Base-by-base conservation (phyloP, 176 grass and related monocot species). In the Oryza coarctata region DNA sequence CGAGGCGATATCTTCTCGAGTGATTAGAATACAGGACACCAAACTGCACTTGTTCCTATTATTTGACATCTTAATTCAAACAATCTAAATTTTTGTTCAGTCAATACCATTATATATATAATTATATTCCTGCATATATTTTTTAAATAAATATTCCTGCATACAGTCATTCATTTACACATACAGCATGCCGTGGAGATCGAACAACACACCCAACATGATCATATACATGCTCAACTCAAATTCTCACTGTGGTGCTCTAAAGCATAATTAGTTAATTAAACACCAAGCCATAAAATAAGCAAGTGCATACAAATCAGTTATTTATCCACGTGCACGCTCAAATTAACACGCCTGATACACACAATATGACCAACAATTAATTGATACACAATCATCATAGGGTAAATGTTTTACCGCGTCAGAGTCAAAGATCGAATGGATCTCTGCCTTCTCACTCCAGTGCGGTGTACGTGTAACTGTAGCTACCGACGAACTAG, bases 401-500 rank as follows among this genome's bases (percentile, higher is more conserved):
- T 11, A 25, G 55, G 9, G 6, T 45, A 29, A 52, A 66, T 15
- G 4, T 39, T 75, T 76, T 84, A 76, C 71, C 62, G 4, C 32
- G 44, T 76, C 72, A 76, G 66, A 75, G 71, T 67, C 82, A 67
- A 76, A 35, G 28, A 82, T 34, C 57, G 34, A 44, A 64, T 12
- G 3, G 0, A 4, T 36, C 22, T 68, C 33, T n/a, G 8, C 22
- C 22, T 55, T 52, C 7, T 41, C 23, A 63, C 6, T 69, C 23
- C 15, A 66, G 17, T 9, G 52, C 47, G 23, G 22, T 57, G 52
- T 15, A 45, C 12, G 43, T 52, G 47, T 52, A 7, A 13, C 47
- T 52, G 47, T 52, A 20, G 47, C 47, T 52, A 52, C 15, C 5
- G 47, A 52, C 17, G 47, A 52, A 20, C 17, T 52, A 52, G 47